Conservation (phyloP, 768 basidiomycete genomes). For the Sarcodon sp. region DNA sequence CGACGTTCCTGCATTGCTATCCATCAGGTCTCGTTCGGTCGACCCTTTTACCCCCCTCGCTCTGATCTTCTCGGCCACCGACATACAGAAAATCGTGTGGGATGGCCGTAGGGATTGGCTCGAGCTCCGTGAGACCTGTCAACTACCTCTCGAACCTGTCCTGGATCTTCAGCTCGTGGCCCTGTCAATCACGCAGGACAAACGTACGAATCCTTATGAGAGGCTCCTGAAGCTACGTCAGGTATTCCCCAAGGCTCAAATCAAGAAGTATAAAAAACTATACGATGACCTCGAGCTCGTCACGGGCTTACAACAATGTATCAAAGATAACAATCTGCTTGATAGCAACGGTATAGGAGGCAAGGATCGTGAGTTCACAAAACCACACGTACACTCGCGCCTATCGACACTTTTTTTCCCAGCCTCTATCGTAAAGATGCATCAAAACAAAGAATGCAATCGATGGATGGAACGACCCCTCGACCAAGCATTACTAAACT, state of each 20-base stretch:
- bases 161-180: constrained; percentile 28
- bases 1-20: constrained; percentile 16
- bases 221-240: not conserved
- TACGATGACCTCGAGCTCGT: constrained; percentile 16
- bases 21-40: constrained; percentile 8
- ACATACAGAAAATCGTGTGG: constrained; percentile 25
- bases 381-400: not conserved
- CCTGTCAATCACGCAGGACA: constrained; percentile 8
- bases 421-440: constrained; percentile 21
- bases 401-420: not conserved
- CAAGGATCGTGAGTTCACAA: constrained; percentile 17
- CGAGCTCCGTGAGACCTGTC: constrained; percentile 19
- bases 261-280: not conserved
- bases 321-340: constrained; percentile 7
- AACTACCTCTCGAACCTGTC: constrained; percentile 17
- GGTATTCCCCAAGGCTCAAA: not conserved
- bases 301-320: constrained; percentile 18
- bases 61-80: constrained; percentile 14
- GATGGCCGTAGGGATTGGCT: constrained; percentile 28
- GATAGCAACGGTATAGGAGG: constrained; percentile 7
- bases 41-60: constrained; percentile 14
- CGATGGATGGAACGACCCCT: constrained; percentile 22
- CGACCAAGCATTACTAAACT: constrained; percentile 15
- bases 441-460: constrained; percentile 12
- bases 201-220: constrained; percentile 9